phyloP scores from a whole-genome alignment of 2,329 filamentous ascomycete genomes.

The Coniochaeta pulveracea region DNA sequence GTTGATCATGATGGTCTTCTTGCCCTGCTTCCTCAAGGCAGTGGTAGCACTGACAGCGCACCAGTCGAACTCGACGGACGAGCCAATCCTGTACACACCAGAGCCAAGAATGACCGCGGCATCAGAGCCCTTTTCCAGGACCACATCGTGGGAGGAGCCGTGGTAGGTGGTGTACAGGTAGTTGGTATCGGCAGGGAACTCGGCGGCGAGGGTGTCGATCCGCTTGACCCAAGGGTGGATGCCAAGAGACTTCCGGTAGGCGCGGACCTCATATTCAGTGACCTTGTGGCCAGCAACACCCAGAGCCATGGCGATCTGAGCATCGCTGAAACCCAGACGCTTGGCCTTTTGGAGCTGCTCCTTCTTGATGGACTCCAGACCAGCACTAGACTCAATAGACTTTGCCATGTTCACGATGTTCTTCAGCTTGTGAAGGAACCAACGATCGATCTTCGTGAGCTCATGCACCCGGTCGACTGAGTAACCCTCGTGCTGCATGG shows the following conservation, averaged over 20 bases:
- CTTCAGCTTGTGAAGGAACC: slow-evolving; percentile 97
- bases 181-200: slow-evolving; percentile 92
- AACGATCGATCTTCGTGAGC: slow-evolving; percentile 96
- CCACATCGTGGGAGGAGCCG: slow-evolving; percentile 83
- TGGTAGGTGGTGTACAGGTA: slow-evolving; percentile 98
- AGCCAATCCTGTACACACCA: slow-evolving; percentile 95
- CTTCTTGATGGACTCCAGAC: slow-evolving; percentile 74
- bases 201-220: slow-evolving; percentile 93
- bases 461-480: slow-evolving; percentile 85
- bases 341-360: slow-evolving; percentile 85
- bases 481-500: slow-evolving; percentile 96
- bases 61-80: slow-evolving; percentile 98
- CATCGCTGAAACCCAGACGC: slow-evolving; percentile 96
- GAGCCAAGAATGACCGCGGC: slow-evolving; percentile 82
- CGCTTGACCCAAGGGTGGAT: slow-evolving; percentile 96
- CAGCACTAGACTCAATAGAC: slow-evolving; percentile 75
- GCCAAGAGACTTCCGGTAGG: slow-evolving; percentile 71
- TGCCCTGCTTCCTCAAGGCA: slow-evolving; percentile 72
- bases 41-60: slow-evolving; percentile 86
- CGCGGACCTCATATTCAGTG: slow-evolving; percentile 82
- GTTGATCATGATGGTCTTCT: slow-evolving; percentile 98
- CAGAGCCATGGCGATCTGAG: slow-evolving; percentile 71
- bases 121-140: slow-evolving; percentile 67
- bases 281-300: background rate
- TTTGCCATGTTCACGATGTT: slow-evolving; percentile 89